Conservation (phyloP, 352 stramenopile species). For the Pythium brachiatum region DNA sequence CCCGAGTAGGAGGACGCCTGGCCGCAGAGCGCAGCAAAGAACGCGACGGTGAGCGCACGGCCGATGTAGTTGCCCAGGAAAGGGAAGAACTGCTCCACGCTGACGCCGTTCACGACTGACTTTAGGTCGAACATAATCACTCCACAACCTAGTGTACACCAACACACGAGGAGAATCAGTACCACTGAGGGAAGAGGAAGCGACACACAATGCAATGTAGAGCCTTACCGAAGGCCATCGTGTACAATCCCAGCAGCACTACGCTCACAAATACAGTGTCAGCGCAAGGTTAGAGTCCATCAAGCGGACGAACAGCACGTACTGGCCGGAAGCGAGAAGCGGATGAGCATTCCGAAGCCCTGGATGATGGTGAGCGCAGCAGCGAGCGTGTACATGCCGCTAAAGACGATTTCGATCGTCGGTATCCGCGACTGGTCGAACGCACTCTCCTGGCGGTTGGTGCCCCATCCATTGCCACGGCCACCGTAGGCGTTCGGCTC, state of each 20-base stretch:
- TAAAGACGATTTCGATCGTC: slow-evolving; percentile 80
- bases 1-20: slow-evolving; percentile 66
- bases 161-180: not conserved
- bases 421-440: slow-evolving; percentile 44
- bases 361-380: slow-evolving; percentile 80
- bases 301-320: slow-evolving; percentile 8
- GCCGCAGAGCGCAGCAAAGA: slow-evolving; percentile 73
- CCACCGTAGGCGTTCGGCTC: slow-evolving; percentile 55
- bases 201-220: no score
- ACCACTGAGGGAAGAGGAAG: no score
- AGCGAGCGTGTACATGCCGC: slow-evolving; percentile 84
- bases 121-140: slow-evolving; percentile 87
- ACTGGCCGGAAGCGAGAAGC: slow-evolving; percentile 61
- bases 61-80: slow-evolving; percentile 87
- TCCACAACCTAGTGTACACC: slow-evolving; percentile 34
- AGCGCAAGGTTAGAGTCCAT: not conserved
- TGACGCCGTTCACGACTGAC: slow-evolving; percentile 78
- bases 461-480: slow-evolving; percentile 37
- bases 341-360: slow-evolving; percentile 82
- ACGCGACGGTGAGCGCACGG: slow-evolving; percentile 74
- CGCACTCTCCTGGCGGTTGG: slow-evolving; percentile 28
- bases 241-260: slow-evolving; percentile 80
- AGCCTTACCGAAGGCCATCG: slow-evolving; percentile 75
- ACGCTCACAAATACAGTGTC: slow-evolving; percentile 12
- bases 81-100: slow-evolving; percentile 81